A percentile compares a stretch with the other conserved stretches of the same genome.
phyloP scores from a whole-genome alignment of 176 grass and related monocot genomes.

The Themeda triandra region DNA sequence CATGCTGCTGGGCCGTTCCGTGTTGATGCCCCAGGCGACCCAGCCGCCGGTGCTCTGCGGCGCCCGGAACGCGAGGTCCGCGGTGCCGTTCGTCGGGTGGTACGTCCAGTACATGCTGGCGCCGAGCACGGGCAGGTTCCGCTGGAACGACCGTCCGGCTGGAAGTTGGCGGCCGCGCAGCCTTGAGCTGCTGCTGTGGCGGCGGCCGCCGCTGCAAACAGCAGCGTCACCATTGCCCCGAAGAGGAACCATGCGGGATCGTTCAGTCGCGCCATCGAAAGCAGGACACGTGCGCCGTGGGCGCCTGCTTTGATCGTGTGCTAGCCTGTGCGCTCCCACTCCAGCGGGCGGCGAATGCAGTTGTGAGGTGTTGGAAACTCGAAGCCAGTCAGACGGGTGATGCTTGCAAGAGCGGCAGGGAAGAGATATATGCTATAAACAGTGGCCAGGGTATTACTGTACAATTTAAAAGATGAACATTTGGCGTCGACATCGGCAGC shows the following conservation, averaged over 20 bases:
- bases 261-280: background rate
- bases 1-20: slow-evolving; percentile 34
- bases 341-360: background rate
- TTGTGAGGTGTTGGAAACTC: background rate
- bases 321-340: background rate
- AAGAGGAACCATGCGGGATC: background rate
- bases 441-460: background rate
- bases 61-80: slow-evolving; percentile 67
- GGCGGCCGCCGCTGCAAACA: background rate
- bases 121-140: slow-evolving; percentile 44
- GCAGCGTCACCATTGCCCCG: background rate
- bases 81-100: slow-evolving; percentile 48
- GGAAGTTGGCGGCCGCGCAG: slow-evolving; percentile 48
- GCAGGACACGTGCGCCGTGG: background rate
- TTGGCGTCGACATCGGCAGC: background rate
- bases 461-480: background rate
- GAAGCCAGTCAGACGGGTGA: background rate
- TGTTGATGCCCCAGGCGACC: slow-evolving; percentile 92
- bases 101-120: slow-evolving; percentile 77
- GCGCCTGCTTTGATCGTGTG: background rate
- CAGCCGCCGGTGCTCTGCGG: slow-evolving; percentile 31
- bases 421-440: background rate
- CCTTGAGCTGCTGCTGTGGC: background rate
- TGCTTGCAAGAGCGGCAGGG: background rate
- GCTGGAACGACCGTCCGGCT: slow-evolving; percentile 36